Conservation (phyloP, 2,329 filamentous ascomycete genomes). For the Ophiostoma pallidulum region DNA sequence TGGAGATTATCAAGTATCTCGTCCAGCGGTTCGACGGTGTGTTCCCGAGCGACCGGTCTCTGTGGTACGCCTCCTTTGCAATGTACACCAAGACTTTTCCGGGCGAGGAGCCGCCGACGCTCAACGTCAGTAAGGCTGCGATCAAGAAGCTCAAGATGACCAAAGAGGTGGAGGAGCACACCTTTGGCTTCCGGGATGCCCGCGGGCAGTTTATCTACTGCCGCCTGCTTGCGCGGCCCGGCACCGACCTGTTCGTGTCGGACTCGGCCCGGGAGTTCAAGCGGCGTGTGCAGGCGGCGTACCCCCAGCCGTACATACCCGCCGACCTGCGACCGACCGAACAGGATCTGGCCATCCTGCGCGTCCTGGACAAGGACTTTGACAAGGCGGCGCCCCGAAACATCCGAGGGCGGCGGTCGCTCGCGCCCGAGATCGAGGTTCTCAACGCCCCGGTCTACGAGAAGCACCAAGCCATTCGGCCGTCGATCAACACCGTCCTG, state of each 20-base stretch:
- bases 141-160: slow-evolving; percentile 30
- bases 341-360: slow-evolving; percentile 27
- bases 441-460: slow-evolving; percentile 42
- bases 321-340: slow-evolving; percentile 27
- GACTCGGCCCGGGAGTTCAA: slow-evolving; percentile 33
- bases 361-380: slow-evolving; percentile 15
- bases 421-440: slow-evolving; percentile 36
- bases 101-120: slow-evolving; percentile 31
- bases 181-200: slow-evolving; percentile 33
- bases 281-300: slow-evolving; percentile 36
- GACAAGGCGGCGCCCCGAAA: slow-evolving; percentile 6
- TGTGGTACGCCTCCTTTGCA: slow-evolving; percentile 39
- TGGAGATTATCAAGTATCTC: slow-evolving; percentile 33
- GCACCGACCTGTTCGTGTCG: slow-evolving; percentile 33
- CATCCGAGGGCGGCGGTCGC: slow-evolving; percentile 25
- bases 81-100: slow-evolving; percentile 36
- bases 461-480: background rate
- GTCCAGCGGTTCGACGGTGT: slow-evolving; percentile 34
- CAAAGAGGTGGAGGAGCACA: slow-evolving; percentile 30
- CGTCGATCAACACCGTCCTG: background rate
- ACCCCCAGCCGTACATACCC: slow-evolving; percentile 36
- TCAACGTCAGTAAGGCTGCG: slow-evolving; percentile 30
- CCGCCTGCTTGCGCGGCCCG: slow-evolving; percentile 34
- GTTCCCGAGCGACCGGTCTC: slow-evolving; percentile 40
- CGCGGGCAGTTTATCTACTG: slow-evolving; percentile 35